Conservation (phyloP, 73 alveolate species). For the Paramecium primaurelia region DNA sequence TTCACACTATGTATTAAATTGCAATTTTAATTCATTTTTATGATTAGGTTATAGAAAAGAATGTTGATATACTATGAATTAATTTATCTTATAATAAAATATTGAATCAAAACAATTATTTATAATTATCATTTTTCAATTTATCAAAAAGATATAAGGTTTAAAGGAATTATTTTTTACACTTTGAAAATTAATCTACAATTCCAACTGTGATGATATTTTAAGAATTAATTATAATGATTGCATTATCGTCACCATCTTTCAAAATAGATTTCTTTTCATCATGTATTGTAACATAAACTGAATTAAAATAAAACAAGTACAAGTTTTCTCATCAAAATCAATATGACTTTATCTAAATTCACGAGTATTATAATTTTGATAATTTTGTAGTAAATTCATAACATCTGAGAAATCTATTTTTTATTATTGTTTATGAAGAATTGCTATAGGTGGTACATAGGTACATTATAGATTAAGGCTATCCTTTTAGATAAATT, state of each 20-base stretch:
- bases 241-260: conserved; percentile 34
- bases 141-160: background rate
- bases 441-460: background rate
- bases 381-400: background rate
- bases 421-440: background rate
- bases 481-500: background rate
- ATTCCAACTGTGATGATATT: conserved; percentile 4
- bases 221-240: background rate
- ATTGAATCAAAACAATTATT: background rate
- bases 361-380: background rate
- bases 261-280: conserved; percentile 7
- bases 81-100: too few species aligned
- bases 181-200: background rate
- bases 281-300: background rate
- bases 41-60: too few species aligned
- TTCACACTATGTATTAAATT: too few species aligned
- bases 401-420: background rate
- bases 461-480: background rate
- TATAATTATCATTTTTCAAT: conserved; percentile 38
- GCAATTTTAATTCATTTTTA: too few species aligned
- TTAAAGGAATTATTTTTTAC: background rate
- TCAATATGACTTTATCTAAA: background rate
- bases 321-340: background rate
- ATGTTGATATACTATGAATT: too few species aligned
- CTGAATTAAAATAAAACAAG: background rate